Conservation (phyloP, 306 rosid species). For the Vigna nakashimae region DNA sequence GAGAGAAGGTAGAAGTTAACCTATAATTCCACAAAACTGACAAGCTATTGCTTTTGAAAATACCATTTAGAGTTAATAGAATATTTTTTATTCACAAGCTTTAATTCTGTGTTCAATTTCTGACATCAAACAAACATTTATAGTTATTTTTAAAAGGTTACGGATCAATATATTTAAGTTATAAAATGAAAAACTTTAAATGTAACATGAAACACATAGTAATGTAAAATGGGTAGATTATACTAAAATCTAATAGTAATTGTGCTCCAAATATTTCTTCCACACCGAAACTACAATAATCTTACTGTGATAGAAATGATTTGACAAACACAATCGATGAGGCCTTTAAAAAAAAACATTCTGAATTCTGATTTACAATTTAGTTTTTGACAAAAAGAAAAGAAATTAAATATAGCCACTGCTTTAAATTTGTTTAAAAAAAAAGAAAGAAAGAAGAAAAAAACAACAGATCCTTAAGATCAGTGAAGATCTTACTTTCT, state of each 20-base stretch:
- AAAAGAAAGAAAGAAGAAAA: neutral
- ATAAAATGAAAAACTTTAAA: neutral
- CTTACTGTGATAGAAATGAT: conserved; percentile 1
- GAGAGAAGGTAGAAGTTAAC: neutral
- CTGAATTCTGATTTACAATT: conserved; percentile 54
- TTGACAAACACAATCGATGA: conserved; percentile 32
- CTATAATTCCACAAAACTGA: no score
- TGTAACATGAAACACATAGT: neutral
- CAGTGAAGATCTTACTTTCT: conserved; percentile 46
- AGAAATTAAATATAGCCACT: conserved; percentile 34
- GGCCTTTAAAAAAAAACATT: conserved; percentile 33
- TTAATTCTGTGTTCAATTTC: no score
- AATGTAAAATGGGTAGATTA: neutral
- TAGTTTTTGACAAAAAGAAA: conserved; percentile 25
- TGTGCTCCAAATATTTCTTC: neutral
- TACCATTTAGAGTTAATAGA: no score
- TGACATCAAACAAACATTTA: no score
- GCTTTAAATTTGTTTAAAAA: conserved; percentile 2
- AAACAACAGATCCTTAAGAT: conserved; percentile 40
- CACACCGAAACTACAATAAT: neutral
- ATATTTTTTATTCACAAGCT: no score
- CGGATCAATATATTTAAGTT: neutral
- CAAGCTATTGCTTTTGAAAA: no score
- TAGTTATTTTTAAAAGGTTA: neutral
- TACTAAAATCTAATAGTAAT: neutral